phyloP scores from a whole-genome alignment of 1,284 basidiomycete species.

The Microbotryum saponariae region DNA sequence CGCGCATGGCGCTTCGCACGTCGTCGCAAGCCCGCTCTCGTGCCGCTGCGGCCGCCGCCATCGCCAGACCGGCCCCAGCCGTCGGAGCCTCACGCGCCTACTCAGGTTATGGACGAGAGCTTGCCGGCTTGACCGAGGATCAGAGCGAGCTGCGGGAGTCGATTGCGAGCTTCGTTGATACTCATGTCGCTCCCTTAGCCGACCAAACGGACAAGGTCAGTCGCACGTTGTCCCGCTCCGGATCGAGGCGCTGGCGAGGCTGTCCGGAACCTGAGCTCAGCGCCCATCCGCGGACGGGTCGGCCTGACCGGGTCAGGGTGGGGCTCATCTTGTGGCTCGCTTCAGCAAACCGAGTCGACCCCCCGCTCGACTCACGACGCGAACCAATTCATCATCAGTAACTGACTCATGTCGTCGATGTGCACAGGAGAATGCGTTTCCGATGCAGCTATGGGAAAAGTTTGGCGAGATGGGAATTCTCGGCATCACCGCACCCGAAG shows the following conservation, averaged over 20 bases:
- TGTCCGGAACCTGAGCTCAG: no score
- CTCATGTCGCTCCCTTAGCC: slow-evolving; percentile 71
- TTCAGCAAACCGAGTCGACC: slow-evolving; percentile 55
- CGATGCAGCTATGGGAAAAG: slow-evolving; percentile 73
- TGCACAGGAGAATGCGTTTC: slow-evolving; percentile 20
- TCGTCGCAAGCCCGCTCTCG: no score
- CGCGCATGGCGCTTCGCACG: no score
- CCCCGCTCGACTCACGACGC: no score
- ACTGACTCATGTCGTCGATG: no score
- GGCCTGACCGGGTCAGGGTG: no score
- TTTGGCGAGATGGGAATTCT: slow-evolving; percentile 66
- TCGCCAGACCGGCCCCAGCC: neutral
- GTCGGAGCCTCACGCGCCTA: slow-evolving; percentile 20
- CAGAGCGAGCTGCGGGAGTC: slow-evolving; percentile 69
- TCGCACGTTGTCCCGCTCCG: no score
- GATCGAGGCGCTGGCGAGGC: no score
- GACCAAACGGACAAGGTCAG: slow-evolving; percentile 62
- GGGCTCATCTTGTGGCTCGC: no score
- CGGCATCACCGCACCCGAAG: slow-evolving; percentile 71
- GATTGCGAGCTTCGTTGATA: slow-evolving; percentile 65
- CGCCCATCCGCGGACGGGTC: no score
- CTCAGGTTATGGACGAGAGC: slow-evolving; percentile 57
- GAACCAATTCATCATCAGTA: no score
- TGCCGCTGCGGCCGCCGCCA: no score
- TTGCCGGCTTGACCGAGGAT: slow-evolving; percentile 75